phyloP scores from a whole-genome alignment of 805 yeast species.

The Maudiozyma barnettii region DNA sequence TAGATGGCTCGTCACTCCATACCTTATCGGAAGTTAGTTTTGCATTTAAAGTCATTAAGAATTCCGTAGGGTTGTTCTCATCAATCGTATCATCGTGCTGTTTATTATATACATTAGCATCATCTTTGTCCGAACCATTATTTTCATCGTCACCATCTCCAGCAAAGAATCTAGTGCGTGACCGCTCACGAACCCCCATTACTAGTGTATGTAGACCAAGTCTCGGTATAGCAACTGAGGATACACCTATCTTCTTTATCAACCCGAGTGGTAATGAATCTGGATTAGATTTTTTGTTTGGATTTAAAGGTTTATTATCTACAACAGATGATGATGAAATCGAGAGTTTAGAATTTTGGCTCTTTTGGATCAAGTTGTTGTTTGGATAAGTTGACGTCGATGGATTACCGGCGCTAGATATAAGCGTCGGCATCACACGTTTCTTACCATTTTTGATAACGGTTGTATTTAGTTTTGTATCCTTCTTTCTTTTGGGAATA shows the following conservation, averaged over 20 bases:
- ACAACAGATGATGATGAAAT: background rate
- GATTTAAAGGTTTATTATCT: background rate
- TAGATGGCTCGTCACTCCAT: slow-evolving; percentile 25
- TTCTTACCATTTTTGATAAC: slow-evolving; percentile 67
- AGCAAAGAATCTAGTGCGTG: slow-evolving; percentile 23
- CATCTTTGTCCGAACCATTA: slow-evolving; percentile 2
- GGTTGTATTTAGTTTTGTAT: slow-evolving; percentile 34
- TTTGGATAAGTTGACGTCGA: background rate
- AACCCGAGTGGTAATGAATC: slow-evolving; percentile 6
- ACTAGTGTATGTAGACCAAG: slow-evolving; percentile 58
- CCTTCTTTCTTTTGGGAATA: slow-evolving; percentile 25
- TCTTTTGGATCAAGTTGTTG: background rate
- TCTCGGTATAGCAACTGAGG: slow-evolving; percentile 47
- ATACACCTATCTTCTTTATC: slow-evolving; percentile 31
- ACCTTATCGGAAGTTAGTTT: slow-evolving; percentile 20
- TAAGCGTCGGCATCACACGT: slow-evolving; percentile 60
- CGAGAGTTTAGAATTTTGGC: background rate
- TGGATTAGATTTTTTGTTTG: background rate
- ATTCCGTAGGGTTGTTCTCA: slow-evolving; percentile 21
- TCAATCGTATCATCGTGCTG: background rate
- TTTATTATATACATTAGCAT: background rate
- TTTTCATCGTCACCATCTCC: slow-evolving; percentile 5
- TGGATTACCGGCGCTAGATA: slow-evolving; percentile 33
- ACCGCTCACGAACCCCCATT: slow-evolving; percentile 41
- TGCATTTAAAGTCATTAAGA: slow-evolving; percentile 23